Percentiles rank a stretch among this genome's conserved stretches.
Conservation (phyloP, 148 eudicot genomes). For the Cornus suecica region DNA sequence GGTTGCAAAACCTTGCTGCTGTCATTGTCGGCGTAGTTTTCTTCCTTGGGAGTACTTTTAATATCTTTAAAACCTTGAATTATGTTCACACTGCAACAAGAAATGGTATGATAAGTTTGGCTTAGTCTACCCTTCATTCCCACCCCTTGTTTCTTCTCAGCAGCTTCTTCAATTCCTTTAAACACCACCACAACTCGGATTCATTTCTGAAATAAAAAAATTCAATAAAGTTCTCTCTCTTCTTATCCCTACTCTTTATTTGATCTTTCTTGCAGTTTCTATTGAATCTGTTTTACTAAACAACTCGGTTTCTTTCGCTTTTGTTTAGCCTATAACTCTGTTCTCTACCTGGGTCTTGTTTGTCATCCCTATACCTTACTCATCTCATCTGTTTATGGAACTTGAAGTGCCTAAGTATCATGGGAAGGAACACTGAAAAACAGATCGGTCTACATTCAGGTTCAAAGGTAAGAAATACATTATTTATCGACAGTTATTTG, state of each 20-base stretch:
- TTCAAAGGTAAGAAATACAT: conserved; percentile 25
- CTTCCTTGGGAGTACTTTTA: conserved; percentile 2
- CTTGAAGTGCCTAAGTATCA: conserved; percentile 1
- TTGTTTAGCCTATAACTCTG: neutral
- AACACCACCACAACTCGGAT: neutral
- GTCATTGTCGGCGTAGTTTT: conserved; percentile 9
- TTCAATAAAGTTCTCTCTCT: neutral
- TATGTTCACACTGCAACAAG: conserved; percentile 10
- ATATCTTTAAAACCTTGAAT: conserved; percentile 15
- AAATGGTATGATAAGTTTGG: conserved; percentile 12
- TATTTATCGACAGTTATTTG: neutral
- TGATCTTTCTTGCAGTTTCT: neutral
- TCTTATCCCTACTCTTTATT: neutral
- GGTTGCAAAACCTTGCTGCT: neutral
- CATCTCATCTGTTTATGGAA: neutral
- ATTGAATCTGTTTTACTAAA: neutral
- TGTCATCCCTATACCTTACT: neutral
- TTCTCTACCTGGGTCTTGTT: neutral
- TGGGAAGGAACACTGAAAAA: conserved; percentile 34
- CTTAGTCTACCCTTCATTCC: conserved; percentile 18
- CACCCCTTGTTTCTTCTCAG: conserved; percentile 2
- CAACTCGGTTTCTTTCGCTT: conserved; percentile 1
- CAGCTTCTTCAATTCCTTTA: conserved; percentile 9
- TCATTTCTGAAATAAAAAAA: conserved; percentile 1
- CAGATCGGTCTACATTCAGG: conserved; percentile 18